Conservation (phyloP, 371 early-diverging fungal species). For the Saksenaea vasiformis region DNA sequence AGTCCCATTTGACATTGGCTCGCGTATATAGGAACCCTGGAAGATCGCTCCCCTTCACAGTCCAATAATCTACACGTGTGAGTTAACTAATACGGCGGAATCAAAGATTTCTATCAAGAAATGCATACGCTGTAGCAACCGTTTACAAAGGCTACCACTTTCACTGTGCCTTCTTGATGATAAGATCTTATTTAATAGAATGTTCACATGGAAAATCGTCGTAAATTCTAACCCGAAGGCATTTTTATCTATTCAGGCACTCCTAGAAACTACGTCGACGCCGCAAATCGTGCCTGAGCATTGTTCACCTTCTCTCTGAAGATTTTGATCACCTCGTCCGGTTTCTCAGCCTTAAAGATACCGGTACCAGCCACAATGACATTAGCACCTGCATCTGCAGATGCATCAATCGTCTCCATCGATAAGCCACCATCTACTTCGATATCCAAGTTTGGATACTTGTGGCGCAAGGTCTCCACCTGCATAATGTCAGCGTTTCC, state of each 20-base stretch:
- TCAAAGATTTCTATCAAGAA: too few species aligned
- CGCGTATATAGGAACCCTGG: too few species aligned
- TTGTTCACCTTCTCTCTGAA: conserved; percentile 68
- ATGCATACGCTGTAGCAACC: too few species aligned
- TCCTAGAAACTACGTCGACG: background rate
- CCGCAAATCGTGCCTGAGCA: conserved; percentile 35
- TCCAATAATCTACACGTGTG: too few species aligned
- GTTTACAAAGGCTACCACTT: background rate
- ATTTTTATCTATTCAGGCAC: too few species aligned
- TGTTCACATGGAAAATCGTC: too few species aligned
- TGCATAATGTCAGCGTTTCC: conserved; percentile 1
- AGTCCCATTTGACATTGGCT: too few species aligned
- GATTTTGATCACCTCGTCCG: conserved; percentile 70
- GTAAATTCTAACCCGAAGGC: too few species aligned
- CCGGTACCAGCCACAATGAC: conserved; percentile 98
- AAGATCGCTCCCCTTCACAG: too few species aligned
- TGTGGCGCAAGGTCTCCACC: conserved; percentile 66
- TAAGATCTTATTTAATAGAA: too few species aligned
- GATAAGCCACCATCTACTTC: conserved; percentile 98
- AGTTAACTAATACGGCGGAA: too few species aligned
- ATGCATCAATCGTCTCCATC: conserved; percentile 82
- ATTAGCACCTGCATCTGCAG: conserved; percentile 94
- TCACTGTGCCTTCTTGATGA: background rate
- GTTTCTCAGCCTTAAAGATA: conserved; percentile 85
- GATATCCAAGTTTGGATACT: conserved; percentile 89